Conservation (phyloP, 148 eudicot species). For the Polygonum aviculare region DNA sequence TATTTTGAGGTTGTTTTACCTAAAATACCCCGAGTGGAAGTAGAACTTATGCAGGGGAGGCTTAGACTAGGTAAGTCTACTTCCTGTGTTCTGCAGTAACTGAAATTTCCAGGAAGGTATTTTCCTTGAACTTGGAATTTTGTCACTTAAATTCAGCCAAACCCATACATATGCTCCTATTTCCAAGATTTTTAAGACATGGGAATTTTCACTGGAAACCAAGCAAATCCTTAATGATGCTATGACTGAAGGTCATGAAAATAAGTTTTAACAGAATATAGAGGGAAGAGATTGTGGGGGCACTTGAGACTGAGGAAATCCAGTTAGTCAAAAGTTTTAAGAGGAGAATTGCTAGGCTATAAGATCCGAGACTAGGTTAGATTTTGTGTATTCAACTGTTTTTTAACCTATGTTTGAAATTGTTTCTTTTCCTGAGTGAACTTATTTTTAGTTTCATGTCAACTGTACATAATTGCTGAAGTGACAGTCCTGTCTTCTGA, state of each 20-base stretch:
- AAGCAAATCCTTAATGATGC: not conserved
- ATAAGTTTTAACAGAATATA: not conserved
- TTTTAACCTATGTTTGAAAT: too few species aligned
- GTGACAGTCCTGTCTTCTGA: not conserved
- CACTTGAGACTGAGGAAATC: not conserved
- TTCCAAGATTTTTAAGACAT: too few species aligned
- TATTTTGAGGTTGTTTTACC: not conserved
- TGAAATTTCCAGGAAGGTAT: too few species aligned
- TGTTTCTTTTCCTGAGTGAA: not conserved
- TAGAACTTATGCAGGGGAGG: too few species aligned
- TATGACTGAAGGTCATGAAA: not conserved
- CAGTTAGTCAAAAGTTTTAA: not conserved
- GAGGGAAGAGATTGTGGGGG: not conserved
- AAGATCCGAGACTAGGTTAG: too few species aligned
- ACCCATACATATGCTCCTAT: too few species aligned
- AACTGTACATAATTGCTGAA: not conserved
- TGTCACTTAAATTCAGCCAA: too few species aligned
- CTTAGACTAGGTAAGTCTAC: too few species aligned
- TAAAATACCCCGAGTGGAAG: not conserved
- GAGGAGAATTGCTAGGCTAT: not conserved
- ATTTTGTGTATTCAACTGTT: too few species aligned
- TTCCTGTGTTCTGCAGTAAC: not conserved
- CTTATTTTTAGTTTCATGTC: not conserved
- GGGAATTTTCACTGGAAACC: too few species aligned
- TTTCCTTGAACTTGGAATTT: too few species aligned